Evolutionary conservation across 176 grass and related monocot genomes (phyloP).

Genomic region (Dendrocalamus sinicus): DNA sequence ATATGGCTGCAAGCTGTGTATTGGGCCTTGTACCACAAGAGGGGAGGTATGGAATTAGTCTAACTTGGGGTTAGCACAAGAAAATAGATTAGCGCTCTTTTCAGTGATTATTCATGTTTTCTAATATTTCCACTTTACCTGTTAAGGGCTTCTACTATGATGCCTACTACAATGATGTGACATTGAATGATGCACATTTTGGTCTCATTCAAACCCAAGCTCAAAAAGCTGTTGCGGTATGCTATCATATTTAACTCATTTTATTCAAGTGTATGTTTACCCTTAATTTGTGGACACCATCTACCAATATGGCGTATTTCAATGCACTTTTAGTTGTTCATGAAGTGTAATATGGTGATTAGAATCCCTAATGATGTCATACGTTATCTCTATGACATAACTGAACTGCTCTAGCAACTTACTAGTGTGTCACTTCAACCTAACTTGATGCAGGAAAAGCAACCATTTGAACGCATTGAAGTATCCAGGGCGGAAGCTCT

Average conservation of each 20-base stretch:
- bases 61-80: background rate
- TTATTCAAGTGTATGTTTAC: constrained; percentile 3
- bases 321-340: background rate
- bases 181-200: constrained; percentile 91
- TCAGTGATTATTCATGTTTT: constrained; percentile 12
- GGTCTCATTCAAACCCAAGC: constrained; percentile 76
- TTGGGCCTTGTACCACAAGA: constrained; percentile 98
- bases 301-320: background rate
- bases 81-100: background rate
- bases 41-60: constrained; percentile 72
- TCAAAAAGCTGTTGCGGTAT: constrained; percentile 87
- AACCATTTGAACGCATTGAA: constrained; percentile 96
- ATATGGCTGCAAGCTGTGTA: constrained; percentile 97
- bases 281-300: constrained; percentile 27
- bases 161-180: constrained; percentile 81
- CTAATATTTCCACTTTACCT: constrained; percentile 37
- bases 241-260: constrained; percentile 33
- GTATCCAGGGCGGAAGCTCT: constrained; percentile 88
- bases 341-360: background rate
- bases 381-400: constrained; percentile 7
- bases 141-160: constrained; percentile 97
- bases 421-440: constrained; percentile 7
- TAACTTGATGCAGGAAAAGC: constrained; percentile 80
- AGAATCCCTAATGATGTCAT: background rate
- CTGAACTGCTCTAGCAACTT: constrained; percentile 21